Evolutionary conservation across 1,284 basidiomycete species (phyloP), one percentile per base, ranked within the genome.

Genomic region (Chiua sp.): DNA sequence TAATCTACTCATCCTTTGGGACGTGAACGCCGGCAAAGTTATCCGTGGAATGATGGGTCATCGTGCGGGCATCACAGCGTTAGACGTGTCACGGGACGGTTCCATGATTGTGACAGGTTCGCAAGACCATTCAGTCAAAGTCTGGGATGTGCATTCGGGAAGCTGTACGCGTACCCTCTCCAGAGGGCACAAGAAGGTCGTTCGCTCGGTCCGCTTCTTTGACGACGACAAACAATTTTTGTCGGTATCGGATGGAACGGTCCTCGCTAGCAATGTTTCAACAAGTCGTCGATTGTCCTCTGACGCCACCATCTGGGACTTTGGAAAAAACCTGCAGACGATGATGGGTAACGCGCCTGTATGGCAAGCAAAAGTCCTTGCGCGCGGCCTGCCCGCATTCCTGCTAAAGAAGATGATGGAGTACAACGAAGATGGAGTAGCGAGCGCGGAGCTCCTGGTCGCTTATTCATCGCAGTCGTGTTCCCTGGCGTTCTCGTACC

Each of bases 111-210:
- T 55, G 1, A 62, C 67, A 0, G 67, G 66, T 28, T 68, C 68
- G 1, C 56, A 66, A 28, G 71, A 72, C 60, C 65, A 67, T 42
- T 64, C 61, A 0, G 28, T 74, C 50, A 71, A 66, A 44, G 46
- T 73, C 20, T 68, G 67, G 67, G 56, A 69, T 16, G 33, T 30
- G 18, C 11, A 3, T 1, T 53, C 65, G 0, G 65, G 69, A 20
- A 59, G 69, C 51, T 68, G 64, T 7, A 65, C 23, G 1, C 47
- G 33, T 3, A 67, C 64, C 0, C 52, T 71, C 23, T 64, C 59
- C 26, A 69, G 61, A 28, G 66, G 64, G 13, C 53, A 69, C 32
- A 47, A 26, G 26, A 47, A 28, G 0, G 67, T 61, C 2, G 57
- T 72, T 55, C 63, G 56, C 44, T 60, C 61, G 2, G 47, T 69